These are phyloP conservation scores for Beta vulgaris DNA, from an alignment of 148 eudicot species.

Conservation along the genomic window DNA sequence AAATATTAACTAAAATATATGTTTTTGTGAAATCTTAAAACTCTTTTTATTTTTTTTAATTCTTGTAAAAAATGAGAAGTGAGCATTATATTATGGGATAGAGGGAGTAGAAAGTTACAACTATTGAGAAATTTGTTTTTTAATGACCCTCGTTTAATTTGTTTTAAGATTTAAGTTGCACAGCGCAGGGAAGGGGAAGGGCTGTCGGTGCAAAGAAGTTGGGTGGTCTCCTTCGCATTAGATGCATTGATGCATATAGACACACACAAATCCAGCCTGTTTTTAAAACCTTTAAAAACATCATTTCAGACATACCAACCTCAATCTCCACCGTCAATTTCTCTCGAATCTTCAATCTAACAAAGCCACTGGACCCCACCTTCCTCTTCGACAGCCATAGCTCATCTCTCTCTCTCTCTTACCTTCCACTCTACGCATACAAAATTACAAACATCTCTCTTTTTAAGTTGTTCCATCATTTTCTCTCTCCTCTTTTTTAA, in stretches of 20 bases:
- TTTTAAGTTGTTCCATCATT: conserved; percentile 3
- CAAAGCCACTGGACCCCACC: neutral
- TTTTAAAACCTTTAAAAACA: neutral
- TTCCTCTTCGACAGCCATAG: conserved; percentile 13
- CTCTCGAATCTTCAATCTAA: neutral
- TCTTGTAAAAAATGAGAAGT: too few relatives aligned
- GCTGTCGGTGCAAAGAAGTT: conserved; percentile 35
- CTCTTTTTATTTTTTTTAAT: too few relatives aligned
- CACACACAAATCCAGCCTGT: conserved; percentile 16
- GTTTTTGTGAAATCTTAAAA: too few relatives aligned
- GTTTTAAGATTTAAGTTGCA: too few relatives aligned
- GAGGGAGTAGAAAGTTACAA: too few relatives aligned
- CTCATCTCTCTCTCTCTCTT: conserved; percentile 12
- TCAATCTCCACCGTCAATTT: conserved; percentile 30
- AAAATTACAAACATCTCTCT: neutral
- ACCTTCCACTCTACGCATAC: conserved; percentile 20
- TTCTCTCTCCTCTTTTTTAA: conserved; percentile 1
- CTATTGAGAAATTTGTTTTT: too few relatives aligned
- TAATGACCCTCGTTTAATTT: too few relatives aligned
- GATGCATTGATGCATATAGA: neutral
- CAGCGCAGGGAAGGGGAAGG: neutral
- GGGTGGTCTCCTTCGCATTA: conserved; percentile 16
- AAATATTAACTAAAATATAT: too few relatives aligned
- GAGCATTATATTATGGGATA: too few relatives aligned
- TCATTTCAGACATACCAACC: conserved; percentile 16